Base-by-base conservation (phyloP, 1,139 yeast species). In the Candida glucosophila region DNA sequence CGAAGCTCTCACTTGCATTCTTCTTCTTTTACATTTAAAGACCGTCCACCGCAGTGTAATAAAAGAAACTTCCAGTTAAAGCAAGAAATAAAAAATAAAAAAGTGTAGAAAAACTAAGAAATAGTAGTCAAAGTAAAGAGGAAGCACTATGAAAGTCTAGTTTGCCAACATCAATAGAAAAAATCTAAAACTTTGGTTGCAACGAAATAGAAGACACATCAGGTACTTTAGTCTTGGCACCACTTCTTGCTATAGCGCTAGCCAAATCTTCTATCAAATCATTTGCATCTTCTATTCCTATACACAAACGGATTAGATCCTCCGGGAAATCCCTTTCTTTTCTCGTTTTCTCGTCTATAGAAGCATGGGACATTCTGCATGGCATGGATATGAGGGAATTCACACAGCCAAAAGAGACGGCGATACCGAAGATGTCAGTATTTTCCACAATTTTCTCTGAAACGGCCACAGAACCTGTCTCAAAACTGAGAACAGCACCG, bases 311-410 rank as follows among this genome's bases (percentile, higher is more conserved):
- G 42, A 86, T 76, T 44, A 86, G 63, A 50, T 88, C 96, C 52
- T 86, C 95, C 2, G 96, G 95, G 56, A 86, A 77, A 20, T 77
- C 85, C 47, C 96, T 71, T 52, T 81, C 94, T 32, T 77, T 77
- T 49, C 95, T 71, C 6, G 86, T 77, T 44, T 81, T 75, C 19
- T 86, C 79, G 44, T 85, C 95, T 37, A 88, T 86, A 5, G 95
- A 78, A n/a, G 96, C 96, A 48, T 86, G 96, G 3, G 95, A 82
- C 96, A 86, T 86, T 52, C 74, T 74, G 53, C 95, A 83, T 8
- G 96, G 96, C 79, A 86, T 73, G 24, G 92, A 80, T 32, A 88
- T 83, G 43, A 88, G 65, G 12, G 95, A 82, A 55, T 85, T 83
- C 31, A 88, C 95, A 51, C 95, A 81, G 12, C 97, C 97, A 55